Percentiles rank a stretch among this genome's conserved stretches.
phyloP scores from a whole-genome alignment of 2,329 filamentous ascomycete species.

The Alternaria solani region DNA sequence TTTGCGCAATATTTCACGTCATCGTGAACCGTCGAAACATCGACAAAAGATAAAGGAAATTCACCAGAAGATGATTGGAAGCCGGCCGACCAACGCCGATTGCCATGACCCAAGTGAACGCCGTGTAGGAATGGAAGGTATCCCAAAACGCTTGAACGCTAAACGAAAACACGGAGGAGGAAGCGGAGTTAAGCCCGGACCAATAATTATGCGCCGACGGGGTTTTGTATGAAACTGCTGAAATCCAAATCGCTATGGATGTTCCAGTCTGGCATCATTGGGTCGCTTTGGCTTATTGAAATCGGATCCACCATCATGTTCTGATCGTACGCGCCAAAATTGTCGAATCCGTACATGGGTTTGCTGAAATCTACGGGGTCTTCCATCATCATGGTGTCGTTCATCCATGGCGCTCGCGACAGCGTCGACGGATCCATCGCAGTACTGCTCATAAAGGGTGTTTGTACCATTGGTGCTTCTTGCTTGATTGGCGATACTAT shows the following conservation, averaged over 20 bases:
- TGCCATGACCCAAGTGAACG: conserved; percentile 28
- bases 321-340: conserved; percentile 42
- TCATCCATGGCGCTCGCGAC: conserved; percentile 40
- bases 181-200: conserved; percentile 24
- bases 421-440: conserved; percentile 44
- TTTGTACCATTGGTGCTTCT: conserved; percentile 39
- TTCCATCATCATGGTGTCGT: conserved; percentile 49
- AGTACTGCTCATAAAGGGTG: conserved; percentile 40
- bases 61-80: conserved; percentile 12
- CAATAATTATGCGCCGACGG: conserved; percentile 42
- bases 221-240: conserved; percentile 49
- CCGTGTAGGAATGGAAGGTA: conserved; percentile 27
- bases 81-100: conserved; percentile 24
- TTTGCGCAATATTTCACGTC: conserved; percentile 27
- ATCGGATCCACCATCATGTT: conserved; percentile 46
- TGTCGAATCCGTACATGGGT: conserved; percentile 45
- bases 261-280: conserved; percentile 49
- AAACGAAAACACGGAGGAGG: conserved; percentile 33
- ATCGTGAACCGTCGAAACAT: conserved; percentile 33
- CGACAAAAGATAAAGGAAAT: conserved; percentile 20
- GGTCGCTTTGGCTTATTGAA: conserved; percentile 38
- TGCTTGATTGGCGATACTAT: conserved; percentile 42
- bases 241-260: conserved; percentile 47
- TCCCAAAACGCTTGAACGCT: conserved; percentile 48
- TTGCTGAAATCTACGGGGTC: conserved; percentile 48